These are phyloP conservation scores for Acer campestre DNA, from an alignment of 345 rosid species.

Conservation along the genomic window DNA sequence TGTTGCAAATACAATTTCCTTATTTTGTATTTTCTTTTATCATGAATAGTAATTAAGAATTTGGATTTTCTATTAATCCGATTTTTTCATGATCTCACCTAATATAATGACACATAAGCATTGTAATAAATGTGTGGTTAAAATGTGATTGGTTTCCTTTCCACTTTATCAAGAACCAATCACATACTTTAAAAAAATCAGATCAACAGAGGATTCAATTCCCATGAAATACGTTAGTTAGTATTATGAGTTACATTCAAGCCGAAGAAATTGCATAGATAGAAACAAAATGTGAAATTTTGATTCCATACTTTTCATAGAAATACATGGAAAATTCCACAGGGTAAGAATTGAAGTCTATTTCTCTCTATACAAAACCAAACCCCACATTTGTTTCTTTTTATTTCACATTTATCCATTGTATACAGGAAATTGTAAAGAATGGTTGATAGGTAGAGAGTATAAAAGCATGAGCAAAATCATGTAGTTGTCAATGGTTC, in stretches of 20 bases:
- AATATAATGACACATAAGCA: too few species aligned
- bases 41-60: too few species aligned
- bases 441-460: not conserved
- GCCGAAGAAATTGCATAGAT: not conserved
- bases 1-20: too few species aligned
- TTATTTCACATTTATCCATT: not conserved
- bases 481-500: conserved; percentile 56
- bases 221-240: too few species aligned
- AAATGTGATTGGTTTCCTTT: too few species aligned
- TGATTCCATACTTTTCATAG: not conserved
- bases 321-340: not conserved
- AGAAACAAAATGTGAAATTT: not conserved
- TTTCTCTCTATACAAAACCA: not conserved
- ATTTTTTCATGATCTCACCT: too few species aligned
- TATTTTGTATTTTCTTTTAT: too few species aligned
- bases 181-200: too few species aligned
- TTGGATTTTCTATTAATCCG: too few species aligned
- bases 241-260: conserved; percentile 2
- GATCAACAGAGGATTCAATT: too few species aligned
- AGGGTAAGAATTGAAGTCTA: not conserved
- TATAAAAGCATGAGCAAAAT: conserved; percentile 30
- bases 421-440: conserved; percentile 23
- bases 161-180: too few species aligned
- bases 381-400: not conserved
- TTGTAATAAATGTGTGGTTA: too few species aligned